Percentiles rank a stretch among this genome's conserved stretches.
Conservation (phyloP, 1,284 basidiomycete genomes). For the Ceratobasidium sp. region DNA sequence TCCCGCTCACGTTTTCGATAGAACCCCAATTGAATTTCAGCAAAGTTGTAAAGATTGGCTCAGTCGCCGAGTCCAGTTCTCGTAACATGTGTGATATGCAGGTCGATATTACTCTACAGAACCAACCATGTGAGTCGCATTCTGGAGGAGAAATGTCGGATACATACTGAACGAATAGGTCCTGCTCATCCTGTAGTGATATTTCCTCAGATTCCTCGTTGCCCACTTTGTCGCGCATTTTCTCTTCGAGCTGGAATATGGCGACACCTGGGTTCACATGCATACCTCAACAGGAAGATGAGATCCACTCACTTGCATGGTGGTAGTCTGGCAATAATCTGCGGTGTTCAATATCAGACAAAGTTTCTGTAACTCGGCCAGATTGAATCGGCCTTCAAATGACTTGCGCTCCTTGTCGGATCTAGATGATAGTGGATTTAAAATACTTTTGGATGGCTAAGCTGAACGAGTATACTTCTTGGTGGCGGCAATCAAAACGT, state of each 20-base stretch:
- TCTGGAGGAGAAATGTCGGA: not conserved
- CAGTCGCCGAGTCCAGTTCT: slow-evolving; percentile 83
- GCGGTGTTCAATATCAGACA: slow-evolving; percentile 94
- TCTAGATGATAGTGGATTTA: not conserved
- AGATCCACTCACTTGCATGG: slow-evolving; percentile 68
- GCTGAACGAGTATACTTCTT: slow-evolving; percentile 61
- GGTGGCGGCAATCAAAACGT: slow-evolving; percentile 76
- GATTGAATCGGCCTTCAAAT: slow-evolving; percentile 76
- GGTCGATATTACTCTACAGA: slow-evolving; percentile 74
- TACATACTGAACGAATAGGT: slow-evolving; percentile 82
- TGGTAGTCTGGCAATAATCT: slow-evolving; percentile 95
- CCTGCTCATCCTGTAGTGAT: slow-evolving; percentile 83
- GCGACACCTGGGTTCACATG: slow-evolving; percentile 14
- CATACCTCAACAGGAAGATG: slow-evolving; percentile 3
- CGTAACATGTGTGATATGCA: slow-evolving; percentile 79
- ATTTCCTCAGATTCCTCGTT: slow-evolving; percentile 80
- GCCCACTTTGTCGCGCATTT: slow-evolving; percentile 94
- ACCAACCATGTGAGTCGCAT: slow-evolving; percentile 14
- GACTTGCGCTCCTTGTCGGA: slow-evolving; percentile 65
- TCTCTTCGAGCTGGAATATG: slow-evolving; percentile 33
- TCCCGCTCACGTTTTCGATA: slow-evolving; percentile 82
- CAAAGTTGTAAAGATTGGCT: slow-evolving; percentile 77
- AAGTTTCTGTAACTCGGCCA: slow-evolving; percentile 76
- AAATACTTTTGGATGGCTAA: not conserved
- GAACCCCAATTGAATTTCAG: slow-evolving; percentile 78